A percentile compares a stretch with the other conserved stretches of the same genome.
These are phyloP conservation scores for Cercophora samala DNA, from an alignment of 495 filamentous ascomycete genomes.

Conservation along the genomic window DNA sequence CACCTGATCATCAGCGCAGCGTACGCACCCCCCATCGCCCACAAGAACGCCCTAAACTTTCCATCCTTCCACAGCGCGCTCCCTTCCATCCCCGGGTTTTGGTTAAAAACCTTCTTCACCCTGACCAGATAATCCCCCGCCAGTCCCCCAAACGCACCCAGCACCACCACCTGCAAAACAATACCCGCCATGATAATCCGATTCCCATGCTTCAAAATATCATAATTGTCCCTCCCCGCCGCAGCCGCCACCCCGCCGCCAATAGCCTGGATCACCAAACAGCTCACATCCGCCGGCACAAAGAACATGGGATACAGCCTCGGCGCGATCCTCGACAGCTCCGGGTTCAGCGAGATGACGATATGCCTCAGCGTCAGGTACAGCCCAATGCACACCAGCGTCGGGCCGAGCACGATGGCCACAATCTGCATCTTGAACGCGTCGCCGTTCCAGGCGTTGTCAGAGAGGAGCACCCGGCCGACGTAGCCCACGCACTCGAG, in stretches of 20 bases:
- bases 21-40: constrained; percentile 54
- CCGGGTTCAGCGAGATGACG: constrained; percentile 49
- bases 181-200: constrained; percentile 70
- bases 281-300: constrained; percentile 64
- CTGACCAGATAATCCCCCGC: constrained; percentile 48
- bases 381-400: constrained; percentile 61
- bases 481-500: constrained; percentile 52
- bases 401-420: constrained; percentile 63
- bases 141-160: constrained; percentile 53
- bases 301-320: constrained; percentile 60
- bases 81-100: constrained; percentile 21
- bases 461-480: constrained; percentile 56
- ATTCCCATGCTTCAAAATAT: constrained; percentile 49
- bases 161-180: constrained; percentile 62
- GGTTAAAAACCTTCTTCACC: constrained; percentile 31
- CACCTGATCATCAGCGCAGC: constrained; percentile 61
- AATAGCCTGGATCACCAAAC: constrained; percentile 60
- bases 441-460: constrained; percentile 55
- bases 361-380: constrained; percentile 67
- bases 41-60: constrained; percentile 53
- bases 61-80: constrained; percentile 32
- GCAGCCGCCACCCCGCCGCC: constrained; percentile 61
- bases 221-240: constrained; percentile 38
- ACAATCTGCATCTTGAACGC: constrained; percentile 68
- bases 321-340: constrained; percentile 55